A percentile compares a stretch with the other conserved stretches of the same genome.
Evolutionary conservation across 164 flowering plant species (phyloP).

Genomic region (grape (Vitis vinifera)): DNA sequence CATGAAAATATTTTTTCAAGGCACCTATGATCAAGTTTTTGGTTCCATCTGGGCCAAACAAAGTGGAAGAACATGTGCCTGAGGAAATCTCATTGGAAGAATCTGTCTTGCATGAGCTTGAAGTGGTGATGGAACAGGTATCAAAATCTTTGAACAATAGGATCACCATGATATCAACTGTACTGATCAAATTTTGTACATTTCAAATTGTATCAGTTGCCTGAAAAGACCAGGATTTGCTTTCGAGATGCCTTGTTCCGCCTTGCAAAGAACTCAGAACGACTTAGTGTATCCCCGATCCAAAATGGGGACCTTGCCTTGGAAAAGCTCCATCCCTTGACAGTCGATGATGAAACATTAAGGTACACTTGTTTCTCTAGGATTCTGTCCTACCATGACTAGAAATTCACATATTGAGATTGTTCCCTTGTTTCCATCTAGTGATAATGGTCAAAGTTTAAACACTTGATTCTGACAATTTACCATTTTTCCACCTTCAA

Average conservation of each 20-base stretch:
- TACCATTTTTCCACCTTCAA: neutral
- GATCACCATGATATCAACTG: neutral
- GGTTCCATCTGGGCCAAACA: slow-evolving; percentile 16
- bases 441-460: neutral
- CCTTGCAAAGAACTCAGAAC: slow-evolving; percentile 42
- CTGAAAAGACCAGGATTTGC: slow-evolving; percentile 45
- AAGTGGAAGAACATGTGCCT: slow-evolving; percentile 2
- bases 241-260: slow-evolving; percentile 70
- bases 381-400: neutral
- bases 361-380: slow-evolving; percentile 19
- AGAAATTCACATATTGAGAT: neutral
- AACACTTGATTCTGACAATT: neutral
- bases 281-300: slow-evolving; percentile 6
- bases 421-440: neutral
- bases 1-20: slow-evolving; percentile 22
- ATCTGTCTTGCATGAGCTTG: slow-evolving; percentile 43
- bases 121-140: slow-evolving; percentile 44
- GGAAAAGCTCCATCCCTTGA: slow-evolving; percentile 6
- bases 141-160: too few relatives aligned
- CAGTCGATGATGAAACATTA: slow-evolving; percentile 5
- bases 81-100: slow-evolving; percentile 37
- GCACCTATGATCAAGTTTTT: slow-evolving; percentile 8
- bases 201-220: slow-evolving; percentile 31
- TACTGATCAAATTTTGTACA: neutral
- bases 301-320: slow-evolving; percentile 6